A percentile compares a stretch with the other conserved stretches of the same genome.
Evolutionary conservation across 768 basidiomycete genomes (phyloP).

Genomic region (Lactarius evosmus): DNA sequence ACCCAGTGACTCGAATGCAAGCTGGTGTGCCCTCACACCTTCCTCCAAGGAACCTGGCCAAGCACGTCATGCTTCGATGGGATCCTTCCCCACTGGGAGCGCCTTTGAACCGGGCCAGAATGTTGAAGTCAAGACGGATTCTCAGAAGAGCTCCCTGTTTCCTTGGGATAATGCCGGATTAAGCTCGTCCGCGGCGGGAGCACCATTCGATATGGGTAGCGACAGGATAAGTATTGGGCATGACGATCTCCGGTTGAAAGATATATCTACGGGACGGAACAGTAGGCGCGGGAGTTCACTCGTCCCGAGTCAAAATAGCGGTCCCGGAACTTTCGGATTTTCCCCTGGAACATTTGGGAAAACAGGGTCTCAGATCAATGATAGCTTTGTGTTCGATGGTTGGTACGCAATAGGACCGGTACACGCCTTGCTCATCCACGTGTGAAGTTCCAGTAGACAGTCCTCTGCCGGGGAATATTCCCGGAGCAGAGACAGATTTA

Average conservation of each 20-base stretch:
- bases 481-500: slow-evolving; percentile 54
- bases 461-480: slow-evolving; percentile 33
- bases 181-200: slow-evolving; percentile 52
- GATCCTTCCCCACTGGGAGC: slow-evolving; percentile 48
- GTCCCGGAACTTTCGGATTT: slow-evolving; percentile 39
- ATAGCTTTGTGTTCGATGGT: slow-evolving; percentile 71
- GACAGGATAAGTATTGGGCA: slow-evolving; percentile 49
- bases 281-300: slow-evolving; percentile 60
- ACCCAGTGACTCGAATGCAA: slow-evolving; percentile 6
- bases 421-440: slow-evolving; percentile 4
- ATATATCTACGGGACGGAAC: slow-evolving; percentile 41
- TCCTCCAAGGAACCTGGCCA: slow-evolving; percentile 75
- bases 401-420: slow-evolving; percentile 30
- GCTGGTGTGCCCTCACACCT: neutral
- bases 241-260: slow-evolving; percentile 52
- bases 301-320: slow-evolving; percentile 29
- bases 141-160: slow-evolving; percentile 69
- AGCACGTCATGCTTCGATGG: slow-evolving; percentile 68
- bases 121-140: slow-evolving; percentile 43
- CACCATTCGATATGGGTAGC: slow-evolving; percentile 37
- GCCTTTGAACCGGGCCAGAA: slow-evolving; percentile 44
- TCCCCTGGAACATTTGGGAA: slow-evolving; percentile 48
- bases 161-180: slow-evolving; percentile 80
- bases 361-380: slow-evolving; percentile 43
- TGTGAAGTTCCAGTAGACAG: slow-evolving; percentile 34